Percentiles rank a stretch among this genome's conserved stretches.
Conservation (phyloP, 306 rosid species). For the Clitoria ternatea region DNA sequence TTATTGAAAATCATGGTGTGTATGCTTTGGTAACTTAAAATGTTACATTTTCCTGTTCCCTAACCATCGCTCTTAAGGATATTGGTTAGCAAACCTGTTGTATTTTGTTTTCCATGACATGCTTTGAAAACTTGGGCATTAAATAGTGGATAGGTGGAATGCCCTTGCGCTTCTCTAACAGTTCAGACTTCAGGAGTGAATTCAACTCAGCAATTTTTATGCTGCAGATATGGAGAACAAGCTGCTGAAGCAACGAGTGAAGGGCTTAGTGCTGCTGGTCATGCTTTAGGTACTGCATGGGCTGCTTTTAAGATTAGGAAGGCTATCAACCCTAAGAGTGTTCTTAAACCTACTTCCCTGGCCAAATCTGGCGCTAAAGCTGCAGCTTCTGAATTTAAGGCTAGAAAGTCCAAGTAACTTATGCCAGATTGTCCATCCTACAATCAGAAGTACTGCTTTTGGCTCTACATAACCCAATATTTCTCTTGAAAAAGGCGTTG, state of each 20-base stretch:
- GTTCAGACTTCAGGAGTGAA: slow-evolving; percentile 14
- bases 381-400: slow-evolving; percentile 54
- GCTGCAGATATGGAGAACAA: slow-evolving; percentile 80
- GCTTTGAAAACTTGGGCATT: neutral
- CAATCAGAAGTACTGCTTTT: neutral
- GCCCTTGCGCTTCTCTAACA: slow-evolving; percentile 5
- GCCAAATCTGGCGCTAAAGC: slow-evolving; percentile 76
- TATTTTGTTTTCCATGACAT: neutral
- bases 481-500: neutral
- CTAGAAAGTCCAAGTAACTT: slow-evolving; percentile 46
- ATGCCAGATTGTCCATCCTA: neutral
- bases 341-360: slow-evolving; percentile 57
- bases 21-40: neutral
- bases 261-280: slow-evolving; percentile 91
- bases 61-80: neutral
- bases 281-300: slow-evolving; percentile 89
- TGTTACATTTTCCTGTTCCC: neutral
- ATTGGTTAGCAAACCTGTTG: neutral
- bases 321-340: slow-evolving; percentile 77
- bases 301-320: slow-evolving; percentile 74
- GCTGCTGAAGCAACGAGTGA: slow-evolving; percentile 78
- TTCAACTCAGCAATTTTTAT: slow-evolving; percentile 24
- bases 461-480: neutral
- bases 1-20: neutral
- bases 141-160: neutral